Percentiles rank a stretch among this genome's conserved stretches.
Evolutionary conservation across 192 early-diverging fungal genomes (phyloP).

Genomic region (Allomyces javanicus): DNA sequence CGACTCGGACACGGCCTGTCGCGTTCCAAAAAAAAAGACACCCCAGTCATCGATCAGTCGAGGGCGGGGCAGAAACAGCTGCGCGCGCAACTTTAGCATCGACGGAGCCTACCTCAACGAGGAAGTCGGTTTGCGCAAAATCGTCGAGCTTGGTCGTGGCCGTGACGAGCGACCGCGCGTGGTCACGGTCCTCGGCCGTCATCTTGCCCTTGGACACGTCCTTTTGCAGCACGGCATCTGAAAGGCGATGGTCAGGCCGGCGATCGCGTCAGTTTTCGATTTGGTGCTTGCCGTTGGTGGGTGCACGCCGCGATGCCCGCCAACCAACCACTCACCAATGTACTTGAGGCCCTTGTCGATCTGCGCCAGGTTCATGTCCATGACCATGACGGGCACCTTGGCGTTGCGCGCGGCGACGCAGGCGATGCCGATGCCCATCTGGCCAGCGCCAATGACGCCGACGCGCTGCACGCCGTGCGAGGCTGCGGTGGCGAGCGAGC

Average conservation of each 20-base stretch:
- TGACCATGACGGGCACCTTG: conserved; percentile 51
- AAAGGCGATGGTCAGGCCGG: no score
- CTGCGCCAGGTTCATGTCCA: conserved; percentile 62
- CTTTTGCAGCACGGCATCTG: conserved; percentile 70
- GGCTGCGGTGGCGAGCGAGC: no score
- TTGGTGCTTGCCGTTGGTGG: no score
- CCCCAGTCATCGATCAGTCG: neutral
- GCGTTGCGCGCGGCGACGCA: conserved; percentile 70
- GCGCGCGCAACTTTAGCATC: no score
- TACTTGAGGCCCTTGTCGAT: conserved; percentile 62
- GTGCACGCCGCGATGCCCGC: no score
- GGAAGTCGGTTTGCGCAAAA: conserved; percentile 55
- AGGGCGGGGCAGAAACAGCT: no score
- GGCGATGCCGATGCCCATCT: conserved; percentile 88
- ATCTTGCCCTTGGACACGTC: conserved; percentile 74
- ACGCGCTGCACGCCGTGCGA: conserved; percentile 15
- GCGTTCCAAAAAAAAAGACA: neutral
- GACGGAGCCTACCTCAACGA: conserved; percentile 43
- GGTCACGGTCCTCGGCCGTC: conserved; percentile 49
- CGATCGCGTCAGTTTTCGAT: no score
- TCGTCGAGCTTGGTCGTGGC: conserved; percentile 35
- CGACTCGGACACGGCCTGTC: conserved; percentile 66
- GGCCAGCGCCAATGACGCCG: conserved; percentile 84
- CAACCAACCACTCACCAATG: conserved; percentile 29
- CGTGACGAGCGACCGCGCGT: conserved; percentile 38